Evolutionary conservation across 2,329 filamentous ascomycete genomes (phyloP).

Genomic region (Hymenoscyphus albidus): DNA sequence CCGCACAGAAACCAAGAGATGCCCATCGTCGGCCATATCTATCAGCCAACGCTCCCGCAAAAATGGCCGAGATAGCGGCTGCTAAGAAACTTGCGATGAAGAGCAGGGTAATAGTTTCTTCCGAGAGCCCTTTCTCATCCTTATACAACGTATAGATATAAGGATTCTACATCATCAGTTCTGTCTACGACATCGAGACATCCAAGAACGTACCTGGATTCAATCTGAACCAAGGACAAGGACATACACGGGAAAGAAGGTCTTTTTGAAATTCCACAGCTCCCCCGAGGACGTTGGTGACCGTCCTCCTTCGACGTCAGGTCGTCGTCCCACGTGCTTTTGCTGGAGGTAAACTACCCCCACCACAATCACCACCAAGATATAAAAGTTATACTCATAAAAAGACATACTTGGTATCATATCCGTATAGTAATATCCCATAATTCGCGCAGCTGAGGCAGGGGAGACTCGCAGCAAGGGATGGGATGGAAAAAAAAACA

Average conservation of each 20-base stretch:
- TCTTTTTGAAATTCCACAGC: slow-evolving; percentile 23
- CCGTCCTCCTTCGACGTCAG: not conserved
- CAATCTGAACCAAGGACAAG: slow-evolving; percentile 48
- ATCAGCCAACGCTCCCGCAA: slow-evolving; percentile 27
- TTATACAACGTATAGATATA: slow-evolving; percentile 31
- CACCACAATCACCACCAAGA: not conserved
- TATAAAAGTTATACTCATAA: not conserved
- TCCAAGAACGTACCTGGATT: slow-evolving; percentile 40
- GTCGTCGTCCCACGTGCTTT: not conserved
- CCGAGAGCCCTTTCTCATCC: slow-evolving; percentile 26
- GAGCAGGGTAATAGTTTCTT: slow-evolving; percentile 26
- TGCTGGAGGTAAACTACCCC: not conserved
- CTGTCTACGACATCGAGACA: not conserved
- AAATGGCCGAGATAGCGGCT: slow-evolving; percentile 27
- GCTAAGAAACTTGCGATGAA: slow-evolving; percentile 30
- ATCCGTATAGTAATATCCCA: not conserved
- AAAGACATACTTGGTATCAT: not conserved
- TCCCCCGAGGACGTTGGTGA: not conserved
- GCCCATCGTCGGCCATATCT: slow-evolving; percentile 40
- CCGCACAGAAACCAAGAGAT: slow-evolving; percentile 51
- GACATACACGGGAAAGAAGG: slow-evolving; percentile 42
- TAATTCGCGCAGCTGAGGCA: not conserved
- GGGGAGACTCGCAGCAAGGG: not conserved
- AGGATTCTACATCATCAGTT: slow-evolving; percentile 16
- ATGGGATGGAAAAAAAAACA: not conserved